Conservation (phyloP, 306 rosid genomes). For the Vigna mungo region DNA sequence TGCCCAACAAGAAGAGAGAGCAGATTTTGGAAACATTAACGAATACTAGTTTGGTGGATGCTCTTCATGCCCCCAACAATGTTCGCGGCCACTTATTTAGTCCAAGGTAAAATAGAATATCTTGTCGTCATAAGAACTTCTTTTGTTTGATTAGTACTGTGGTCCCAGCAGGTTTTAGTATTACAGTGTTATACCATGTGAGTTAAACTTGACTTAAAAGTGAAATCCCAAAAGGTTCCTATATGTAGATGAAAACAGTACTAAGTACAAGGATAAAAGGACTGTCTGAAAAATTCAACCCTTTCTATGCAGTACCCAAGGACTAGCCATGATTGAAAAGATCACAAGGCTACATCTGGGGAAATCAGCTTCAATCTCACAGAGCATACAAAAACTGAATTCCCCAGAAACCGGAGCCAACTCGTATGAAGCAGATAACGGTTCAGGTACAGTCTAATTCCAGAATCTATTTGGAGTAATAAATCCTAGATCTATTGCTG, state of each 20-base stretch:
- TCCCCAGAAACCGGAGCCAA: slow-evolving; percentile 36
- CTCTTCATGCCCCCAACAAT: slow-evolving; percentile 16
- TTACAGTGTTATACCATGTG: background rate
- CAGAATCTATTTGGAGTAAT: slow-evolving; percentile 22
- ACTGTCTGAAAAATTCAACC: slow-evolving; percentile 8
- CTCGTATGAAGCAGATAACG: background rate
- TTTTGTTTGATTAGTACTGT: background rate
- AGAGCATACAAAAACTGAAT: slow-evolving; percentile 35
- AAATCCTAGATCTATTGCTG: slow-evolving; percentile 6
- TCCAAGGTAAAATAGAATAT: slow-evolving; percentile 40
- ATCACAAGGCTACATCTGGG: slow-evolving; percentile 46
- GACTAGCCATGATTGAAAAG: slow-evolving; percentile 29
- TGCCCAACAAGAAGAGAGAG: slow-evolving; percentile 43
- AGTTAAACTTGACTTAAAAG: slow-evolving; percentile 7
- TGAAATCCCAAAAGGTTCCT: background rate
- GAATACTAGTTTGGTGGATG: slow-evolving; percentile 35
- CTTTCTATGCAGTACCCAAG: slow-evolving; percentile 42
- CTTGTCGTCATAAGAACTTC: background rate
- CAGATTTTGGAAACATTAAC: slow-evolving; percentile 37
- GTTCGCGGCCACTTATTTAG: slow-evolving; percentile 37
- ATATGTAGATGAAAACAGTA: background rate
- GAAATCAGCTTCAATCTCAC: slow-evolving; percentile 49
- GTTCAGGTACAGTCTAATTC: slow-evolving; percentile 26
- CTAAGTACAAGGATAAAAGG: background rate
- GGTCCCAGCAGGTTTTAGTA: background rate